Evolutionary conservation across 306 rosid species (phyloP).

Genomic region (Casuarina equisetifolia): DNA sequence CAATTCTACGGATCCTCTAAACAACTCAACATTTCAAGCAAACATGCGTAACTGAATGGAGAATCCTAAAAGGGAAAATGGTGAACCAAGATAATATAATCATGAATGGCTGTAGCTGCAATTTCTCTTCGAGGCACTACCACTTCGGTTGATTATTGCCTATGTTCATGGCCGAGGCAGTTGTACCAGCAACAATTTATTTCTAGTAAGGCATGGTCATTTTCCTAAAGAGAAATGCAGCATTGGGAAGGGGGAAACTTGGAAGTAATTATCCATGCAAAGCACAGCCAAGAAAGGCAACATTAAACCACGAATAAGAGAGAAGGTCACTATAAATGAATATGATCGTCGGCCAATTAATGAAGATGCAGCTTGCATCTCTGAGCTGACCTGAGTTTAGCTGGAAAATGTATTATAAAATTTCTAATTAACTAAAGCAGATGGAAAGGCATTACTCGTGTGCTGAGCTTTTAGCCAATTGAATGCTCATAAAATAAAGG

Average conservation of each 20-base stretch:
- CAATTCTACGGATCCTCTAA: background rate
- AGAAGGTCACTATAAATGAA: background rate
- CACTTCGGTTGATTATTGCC: background rate
- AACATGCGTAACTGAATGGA: background rate
- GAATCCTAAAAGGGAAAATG: slow-evolving; percentile 8
- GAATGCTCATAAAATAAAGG: slow-evolving; percentile 16
- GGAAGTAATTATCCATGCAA: background rate
- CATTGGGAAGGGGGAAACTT: background rate
- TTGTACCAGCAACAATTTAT: background rate
- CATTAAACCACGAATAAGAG: background rate
- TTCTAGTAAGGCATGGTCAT: background rate
- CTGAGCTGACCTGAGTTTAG: background rate
- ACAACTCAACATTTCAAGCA: background rate
- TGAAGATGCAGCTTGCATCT: background rate
- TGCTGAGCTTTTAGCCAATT: slow-evolving; percentile 13
- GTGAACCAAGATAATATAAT: slow-evolving; percentile 1
- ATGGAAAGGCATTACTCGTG: background rate
- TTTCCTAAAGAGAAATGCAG: background rate
- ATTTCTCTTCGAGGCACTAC: too few relatives aligned
- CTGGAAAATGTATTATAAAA: background rate
- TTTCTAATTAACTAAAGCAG: background rate
- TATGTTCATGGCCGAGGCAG: background rate
- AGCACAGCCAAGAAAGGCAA: background rate
- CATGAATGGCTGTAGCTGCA: background rate
- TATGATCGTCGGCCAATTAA: background rate